Conservation (phyloP, 2,329 filamentous ascomycete genomes). For the Dothidotthia symphoricarpi region DNA sequence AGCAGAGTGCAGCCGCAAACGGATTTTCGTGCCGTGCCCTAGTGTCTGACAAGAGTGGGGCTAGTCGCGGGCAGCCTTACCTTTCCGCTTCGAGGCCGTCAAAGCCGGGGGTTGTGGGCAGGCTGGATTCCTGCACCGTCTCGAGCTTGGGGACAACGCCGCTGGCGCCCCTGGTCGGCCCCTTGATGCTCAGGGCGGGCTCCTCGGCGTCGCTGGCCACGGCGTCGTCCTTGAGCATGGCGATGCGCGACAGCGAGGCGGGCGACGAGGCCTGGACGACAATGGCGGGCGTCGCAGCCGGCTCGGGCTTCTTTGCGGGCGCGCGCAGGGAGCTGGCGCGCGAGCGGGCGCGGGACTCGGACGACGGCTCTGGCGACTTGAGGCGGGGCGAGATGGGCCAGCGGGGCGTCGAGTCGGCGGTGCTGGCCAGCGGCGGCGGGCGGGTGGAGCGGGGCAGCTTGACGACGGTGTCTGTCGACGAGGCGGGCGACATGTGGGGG, state of each 20-base stretch:
- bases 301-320: conserved; percentile 33
- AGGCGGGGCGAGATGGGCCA: conserved; percentile 78
- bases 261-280: conserved; percentile 48
- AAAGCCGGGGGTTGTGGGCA: conserved; percentile 63
- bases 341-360: conserved; percentile 37
- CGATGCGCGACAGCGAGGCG: conserved; percentile 35
- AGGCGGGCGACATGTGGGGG: conserved; percentile 61
- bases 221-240: conserved; percentile 26
- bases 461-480: conserved; percentile 57
- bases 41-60: conserved; percentile 28
- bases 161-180: conserved; percentile 55
- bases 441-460: conserved; percentile 61
- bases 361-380: conserved; percentile 70
- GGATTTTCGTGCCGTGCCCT: conserved; percentile 18
- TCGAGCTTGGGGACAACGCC: conserved; percentile 65
- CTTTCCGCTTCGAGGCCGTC: conserved; percentile 37
- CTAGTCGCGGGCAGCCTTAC: conserved; percentile 31
- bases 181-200: conserved; percentile 42
- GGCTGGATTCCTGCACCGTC: conserved; percentile 87
- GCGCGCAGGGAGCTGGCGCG: conserved; percentile 47
- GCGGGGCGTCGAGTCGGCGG: conserved; percentile 54
- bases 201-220: conserved; percentile 39
- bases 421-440: conserved; percentile 47
- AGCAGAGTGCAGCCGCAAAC: conserved; percentile 15
- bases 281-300: conserved; percentile 44